Conservation (phyloP, 2,329 filamentous ascomycete species). For the Xylariaceae sp. region DNA sequence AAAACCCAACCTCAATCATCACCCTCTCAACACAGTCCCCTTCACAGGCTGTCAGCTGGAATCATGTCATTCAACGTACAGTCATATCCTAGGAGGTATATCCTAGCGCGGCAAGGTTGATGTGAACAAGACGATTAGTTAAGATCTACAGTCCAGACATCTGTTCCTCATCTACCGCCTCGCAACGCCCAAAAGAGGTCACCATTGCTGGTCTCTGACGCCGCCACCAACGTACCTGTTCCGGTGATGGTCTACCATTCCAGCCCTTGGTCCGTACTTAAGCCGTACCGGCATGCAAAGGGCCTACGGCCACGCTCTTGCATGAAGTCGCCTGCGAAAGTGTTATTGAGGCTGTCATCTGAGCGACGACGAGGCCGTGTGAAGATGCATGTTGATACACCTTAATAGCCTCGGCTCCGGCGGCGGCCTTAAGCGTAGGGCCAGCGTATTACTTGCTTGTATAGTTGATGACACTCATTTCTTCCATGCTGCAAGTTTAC, state of each 20-base stretch:
- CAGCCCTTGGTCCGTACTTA: constrained; percentile 45
- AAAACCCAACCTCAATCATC: too few relatives aligned
- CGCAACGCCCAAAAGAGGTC: constrained; percentile 62
- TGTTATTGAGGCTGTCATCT: not conserved
- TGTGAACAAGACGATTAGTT: too few relatives aligned
- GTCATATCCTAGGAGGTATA: too few relatives aligned
- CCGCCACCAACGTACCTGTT: constrained; percentile 44
- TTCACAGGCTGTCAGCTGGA: too few relatives aligned
- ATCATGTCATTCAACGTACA: too few relatives aligned
- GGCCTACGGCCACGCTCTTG: constrained; percentile 53
- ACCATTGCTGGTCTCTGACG: constrained; percentile 38
- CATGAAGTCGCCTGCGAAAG: constrained; percentile 7
- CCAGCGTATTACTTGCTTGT: not conserved
- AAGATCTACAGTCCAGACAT: too few relatives aligned
- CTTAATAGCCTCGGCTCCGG: not conserved
- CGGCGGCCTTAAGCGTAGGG: not conserved
- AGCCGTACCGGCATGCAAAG: constrained; percentile 48
- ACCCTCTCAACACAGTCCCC: too few relatives aligned
- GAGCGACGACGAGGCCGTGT: not conserved
- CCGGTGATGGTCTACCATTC: constrained; percentile 4
- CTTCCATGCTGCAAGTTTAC: not conserved
- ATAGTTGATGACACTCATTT: not conserved
- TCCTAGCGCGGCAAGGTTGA: too few relatives aligned
- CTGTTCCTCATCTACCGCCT: constrained; percentile 55
- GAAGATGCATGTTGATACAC: not conserved